Percentiles rank a stretch among this genome's conserved stretches.
Conservation (phyloP, 345 rosid genomes). For the Turritis glabra region DNA sequence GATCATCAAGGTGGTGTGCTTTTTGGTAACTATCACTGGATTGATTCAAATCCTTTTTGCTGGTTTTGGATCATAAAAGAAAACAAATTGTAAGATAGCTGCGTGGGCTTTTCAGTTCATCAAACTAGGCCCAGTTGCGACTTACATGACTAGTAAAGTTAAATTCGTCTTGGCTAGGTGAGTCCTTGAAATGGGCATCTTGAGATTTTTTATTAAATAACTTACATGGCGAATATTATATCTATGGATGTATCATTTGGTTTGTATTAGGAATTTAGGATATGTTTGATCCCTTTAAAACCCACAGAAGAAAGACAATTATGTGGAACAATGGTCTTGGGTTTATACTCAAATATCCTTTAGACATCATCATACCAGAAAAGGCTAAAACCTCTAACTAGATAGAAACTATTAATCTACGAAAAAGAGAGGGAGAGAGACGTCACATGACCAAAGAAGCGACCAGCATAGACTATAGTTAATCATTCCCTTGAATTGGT, state of each 20-base stretch:
- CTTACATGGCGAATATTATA: not conserved
- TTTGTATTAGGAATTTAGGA: not conserved
- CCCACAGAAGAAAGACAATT: constrained; percentile 1
- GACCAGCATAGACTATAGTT: not conserved
- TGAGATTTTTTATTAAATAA: not conserved
- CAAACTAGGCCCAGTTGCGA: not conserved
- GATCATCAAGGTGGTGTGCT: not conserved
- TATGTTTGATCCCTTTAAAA: not conserved
- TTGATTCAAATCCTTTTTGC: not conserved
- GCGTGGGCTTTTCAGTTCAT: not conserved
- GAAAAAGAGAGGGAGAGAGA: not conserved
- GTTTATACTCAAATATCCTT: not conserved
- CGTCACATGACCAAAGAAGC: not conserved
- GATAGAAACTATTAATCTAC: not conserved
- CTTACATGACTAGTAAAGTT: not conserved
- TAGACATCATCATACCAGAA: not conserved
- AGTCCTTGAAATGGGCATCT: constrained; percentile 1
- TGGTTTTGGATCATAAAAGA: not conserved
- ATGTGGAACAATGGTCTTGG: not conserved
- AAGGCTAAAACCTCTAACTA: not conserved
- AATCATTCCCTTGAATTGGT: not conserved
- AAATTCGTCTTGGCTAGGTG: not conserved
- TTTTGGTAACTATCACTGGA: not conserved
- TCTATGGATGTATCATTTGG: not conserved
- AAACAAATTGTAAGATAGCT: not conserved